Evolutionary conservation across 1,284 basidiomycete species (phyloP).

Genomic region (Tylopilus microsporus): DNA sequence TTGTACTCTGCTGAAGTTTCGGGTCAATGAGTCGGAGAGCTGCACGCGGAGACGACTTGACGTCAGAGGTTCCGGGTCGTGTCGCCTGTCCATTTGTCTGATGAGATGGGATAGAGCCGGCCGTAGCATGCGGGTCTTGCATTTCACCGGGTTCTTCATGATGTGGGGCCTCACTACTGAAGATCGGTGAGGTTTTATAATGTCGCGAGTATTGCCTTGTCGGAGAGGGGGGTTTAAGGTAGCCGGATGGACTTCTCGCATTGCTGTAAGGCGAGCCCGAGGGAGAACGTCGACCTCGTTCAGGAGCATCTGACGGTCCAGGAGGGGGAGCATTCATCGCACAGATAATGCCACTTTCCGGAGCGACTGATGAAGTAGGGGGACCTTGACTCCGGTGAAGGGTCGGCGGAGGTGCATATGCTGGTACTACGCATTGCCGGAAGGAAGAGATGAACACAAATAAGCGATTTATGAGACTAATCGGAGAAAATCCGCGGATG

Average conservation of each 20-base stretch:
- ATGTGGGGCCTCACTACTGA: conserved; percentile 16
- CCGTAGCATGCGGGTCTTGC: background rate
- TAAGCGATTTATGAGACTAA: conserved; percentile 7
- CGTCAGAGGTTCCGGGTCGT: background rate
- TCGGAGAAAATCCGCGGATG: background rate
- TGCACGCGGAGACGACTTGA: background rate
- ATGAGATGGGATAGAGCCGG: background rate
- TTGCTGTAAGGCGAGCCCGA: conserved; percentile 19
- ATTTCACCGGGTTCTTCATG: conserved; percentile 18
- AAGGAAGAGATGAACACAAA: conserved; percentile 10
- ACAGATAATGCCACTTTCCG: conserved; percentile 3
- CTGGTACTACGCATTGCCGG: conserved; percentile 1
- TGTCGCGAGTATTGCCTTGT: conserved; percentile 15
- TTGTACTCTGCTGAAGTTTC: conserved; percentile 5
- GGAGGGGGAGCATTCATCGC: conserved; percentile 19
- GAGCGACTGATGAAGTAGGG: background rate
- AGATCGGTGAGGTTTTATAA: background rate
- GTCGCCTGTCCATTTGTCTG: background rate
- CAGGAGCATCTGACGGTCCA: background rate
- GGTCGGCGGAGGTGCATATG: background rate
- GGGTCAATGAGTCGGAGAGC: background rate
- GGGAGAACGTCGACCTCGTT: conserved; percentile 8
- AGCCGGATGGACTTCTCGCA: conserved; percentile 24
- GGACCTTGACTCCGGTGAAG: background rate
- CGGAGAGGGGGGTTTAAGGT: conserved; percentile 18